These are phyloP conservation scores for Medicago arabica DNA, from an alignment of 306 rosid species.

Conservation along the genomic window DNA sequence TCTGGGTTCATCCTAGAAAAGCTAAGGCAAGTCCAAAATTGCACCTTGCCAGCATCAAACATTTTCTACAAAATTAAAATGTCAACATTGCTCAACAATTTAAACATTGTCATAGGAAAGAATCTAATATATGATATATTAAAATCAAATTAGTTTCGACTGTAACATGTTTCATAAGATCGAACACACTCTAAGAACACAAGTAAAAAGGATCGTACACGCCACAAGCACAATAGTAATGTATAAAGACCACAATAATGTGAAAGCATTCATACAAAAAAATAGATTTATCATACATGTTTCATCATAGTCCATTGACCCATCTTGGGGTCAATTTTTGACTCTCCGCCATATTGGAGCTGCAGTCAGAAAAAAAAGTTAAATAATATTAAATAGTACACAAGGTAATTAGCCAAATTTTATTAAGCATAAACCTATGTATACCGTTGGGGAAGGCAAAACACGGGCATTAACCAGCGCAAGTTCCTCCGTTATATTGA, in stretches of 20 bases:
- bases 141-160: not conserved
- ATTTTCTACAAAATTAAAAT: conserved; percentile 58
- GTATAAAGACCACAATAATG: not conserved
- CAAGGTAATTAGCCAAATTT: not conserved
- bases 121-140: not conserved
- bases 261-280: not conserved
- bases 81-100: not conserved
- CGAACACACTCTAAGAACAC: not conserved
- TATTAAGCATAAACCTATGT: not conserved
- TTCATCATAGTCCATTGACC: conserved; percentile 92
- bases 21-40: conserved; percentile 61
- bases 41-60: conserved; percentile 64
- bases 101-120: not conserved
- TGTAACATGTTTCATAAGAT: not conserved
- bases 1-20: conserved; percentile 41
- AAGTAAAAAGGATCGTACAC: not conserved
- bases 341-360: conserved; percentile 68
- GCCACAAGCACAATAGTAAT: not conserved
- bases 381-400: not conserved
- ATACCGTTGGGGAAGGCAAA: conserved; percentile 70
- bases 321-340: conserved; percentile 59
- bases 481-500: conserved; percentile 42
- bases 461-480: conserved; percentile 65
- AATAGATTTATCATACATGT: conserved; percentile 54
- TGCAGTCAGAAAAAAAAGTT: conserved; percentile 25